Base-by-base conservation (phyloP, 331 rosid genomes). In the Phaseolus coccineus region DNA sequence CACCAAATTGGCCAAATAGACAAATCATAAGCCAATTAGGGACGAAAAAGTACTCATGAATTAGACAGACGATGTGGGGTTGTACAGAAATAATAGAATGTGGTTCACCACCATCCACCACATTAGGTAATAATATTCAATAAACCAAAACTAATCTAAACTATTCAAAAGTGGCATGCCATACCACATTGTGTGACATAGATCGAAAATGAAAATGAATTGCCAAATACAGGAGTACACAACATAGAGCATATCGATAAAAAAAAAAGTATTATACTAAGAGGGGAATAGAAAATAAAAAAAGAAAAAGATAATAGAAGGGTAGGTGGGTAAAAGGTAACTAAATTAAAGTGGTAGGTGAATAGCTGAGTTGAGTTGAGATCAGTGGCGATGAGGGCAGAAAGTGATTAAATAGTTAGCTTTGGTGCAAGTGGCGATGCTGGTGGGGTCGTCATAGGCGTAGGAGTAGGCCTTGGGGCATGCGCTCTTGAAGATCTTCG, bases 371-470 rank as follows among this genome's bases (percentile, higher is more conserved):
- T 33, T 33, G 40, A 22, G 50, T 44, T 0, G 10, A 16, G 10
- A 27, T 63, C 5, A 2, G 74, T 76, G 89, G 30, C 47, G 47
- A 42, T 22, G 94, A 69, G 56, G 91, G 82, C 99, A 95, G 87
- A 95, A 92, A 59, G 97, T 93, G 82, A 95, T 70, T 73, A 92
- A 40, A 63, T 93, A 95, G 82, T 77, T 93, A 0, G 97, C 96
- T 1, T 84, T 80, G 0, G 96, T 87, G 62, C 99, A 95, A 5
- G 99, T 95, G 4, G 96, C 87, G 47, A 95, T 90, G 77, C 99
- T 95, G 13, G 97, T 95, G 3, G 99, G 99, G 84, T 95, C 99
- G 76, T 95, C 99, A 2, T 95, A 93, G 52, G 99, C 99, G 65
- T 93, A 95, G 13, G 97, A 93, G 35, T 95, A 91, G 16, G 97